Percentiles rank a stretch among this genome's conserved stretches.
phyloP scores from a whole-genome alignment of 345 rosid species.

The Populus davidiana region DNA sequence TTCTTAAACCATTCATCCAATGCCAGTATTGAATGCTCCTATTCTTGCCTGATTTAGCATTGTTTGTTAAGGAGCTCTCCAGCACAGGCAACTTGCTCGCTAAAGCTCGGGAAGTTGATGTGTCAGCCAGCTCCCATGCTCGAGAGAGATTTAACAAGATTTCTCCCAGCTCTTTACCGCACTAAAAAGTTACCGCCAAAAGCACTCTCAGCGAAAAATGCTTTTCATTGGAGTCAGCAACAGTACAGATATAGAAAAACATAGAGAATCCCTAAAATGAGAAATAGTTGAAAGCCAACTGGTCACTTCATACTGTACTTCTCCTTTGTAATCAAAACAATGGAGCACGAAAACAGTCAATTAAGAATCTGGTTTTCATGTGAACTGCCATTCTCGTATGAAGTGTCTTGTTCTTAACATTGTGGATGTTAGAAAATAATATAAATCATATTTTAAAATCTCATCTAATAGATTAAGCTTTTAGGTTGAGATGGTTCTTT shows the following conservation, averaged over 20 bases:
- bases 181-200: constrained; percentile 40
- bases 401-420: no score
- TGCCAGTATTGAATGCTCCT: constrained; percentile 21
- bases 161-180: constrained; percentile 81
- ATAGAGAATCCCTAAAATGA: not conserved
- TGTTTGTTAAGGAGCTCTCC: constrained; percentile 47
- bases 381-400: no score
- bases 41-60: constrained; percentile 66
- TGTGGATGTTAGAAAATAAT: no score
- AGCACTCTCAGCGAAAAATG: not conserved
- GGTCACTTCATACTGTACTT: not conserved
- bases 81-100: constrained; percentile 55
- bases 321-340: not conserved
- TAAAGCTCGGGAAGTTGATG: constrained; percentile 60
- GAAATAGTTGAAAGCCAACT: not conserved
- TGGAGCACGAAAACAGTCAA: not conserved
- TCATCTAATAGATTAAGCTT: no score
- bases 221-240: not conserved
- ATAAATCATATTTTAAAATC: no score
- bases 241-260: not conserved
- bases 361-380: no score
- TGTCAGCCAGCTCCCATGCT: constrained; percentile 81
- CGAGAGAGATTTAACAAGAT: constrained; percentile 61
- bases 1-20: constrained; percentile 18
- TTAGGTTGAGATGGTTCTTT: no score